These are phyloP conservation scores for Lecanoromycetidae sp. DNA, from an alignment of 2,329 filamentous ascomycete species.

Conservation along the genomic window DNA sequence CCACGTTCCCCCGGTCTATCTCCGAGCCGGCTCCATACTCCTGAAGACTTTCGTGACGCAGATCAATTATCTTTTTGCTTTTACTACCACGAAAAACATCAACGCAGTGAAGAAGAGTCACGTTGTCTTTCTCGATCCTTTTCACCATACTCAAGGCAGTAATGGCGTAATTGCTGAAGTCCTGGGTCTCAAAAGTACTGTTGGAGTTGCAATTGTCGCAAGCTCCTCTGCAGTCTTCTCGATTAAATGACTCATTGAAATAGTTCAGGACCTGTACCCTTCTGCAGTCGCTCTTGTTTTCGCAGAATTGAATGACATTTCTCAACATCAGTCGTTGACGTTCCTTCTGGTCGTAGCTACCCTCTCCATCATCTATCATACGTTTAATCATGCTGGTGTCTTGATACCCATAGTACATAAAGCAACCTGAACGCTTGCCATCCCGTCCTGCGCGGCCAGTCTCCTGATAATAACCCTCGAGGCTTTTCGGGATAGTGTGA, in stretches of 20 bases:
- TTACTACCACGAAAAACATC: constrained; percentile 67
- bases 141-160: constrained; percentile 58
- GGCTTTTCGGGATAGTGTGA: constrained; percentile 79
- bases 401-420: constrained; percentile 72
- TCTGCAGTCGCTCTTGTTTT: constrained; percentile 78
- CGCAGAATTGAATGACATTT: constrained; percentile 74
- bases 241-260: constrained; percentile 74
- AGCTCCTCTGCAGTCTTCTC: constrained; percentile 55
- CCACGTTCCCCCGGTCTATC: constrained; percentile 62
- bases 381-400: constrained; percentile 63
- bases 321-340: constrained; percentile 76
- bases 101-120: constrained; percentile 70
- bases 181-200: constrained; percentile 56
- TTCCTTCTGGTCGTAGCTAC: constrained; percentile 65
- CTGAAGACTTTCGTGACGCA: constrained; percentile 39
- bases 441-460: constrained; percentile 91
- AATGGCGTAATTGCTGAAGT: constrained; percentile 64
- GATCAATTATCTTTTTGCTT: constrained; percentile 44
- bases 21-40: constrained; percentile 57
- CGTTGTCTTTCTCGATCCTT: constrained; percentile 42
- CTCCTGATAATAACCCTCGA: constrained; percentile 98
- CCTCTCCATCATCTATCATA: constrained; percentile 75
- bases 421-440: constrained; percentile 75
- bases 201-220: constrained; percentile 86
- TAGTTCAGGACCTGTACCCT: constrained; percentile 82